Percentiles rank a stretch among this genome's conserved stretches.
phyloP scores from a whole-genome alignment of 257 asterid genomes.

The Nicotiana noctiflora region DNA sequence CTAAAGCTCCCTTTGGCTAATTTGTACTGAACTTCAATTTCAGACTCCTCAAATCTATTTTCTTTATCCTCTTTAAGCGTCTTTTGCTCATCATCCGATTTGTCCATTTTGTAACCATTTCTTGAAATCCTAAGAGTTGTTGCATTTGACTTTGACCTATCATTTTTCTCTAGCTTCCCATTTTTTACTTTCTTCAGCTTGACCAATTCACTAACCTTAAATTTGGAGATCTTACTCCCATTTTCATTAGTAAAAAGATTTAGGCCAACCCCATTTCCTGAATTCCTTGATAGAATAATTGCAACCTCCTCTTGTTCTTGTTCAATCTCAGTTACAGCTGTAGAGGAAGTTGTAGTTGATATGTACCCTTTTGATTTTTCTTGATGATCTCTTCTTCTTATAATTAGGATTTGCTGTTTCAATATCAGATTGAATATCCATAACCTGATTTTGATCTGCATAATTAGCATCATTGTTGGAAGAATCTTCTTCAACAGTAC shows the following conservation, averaged over 20 bases:
- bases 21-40: conserved; percentile 27
- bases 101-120: conserved; percentile 16
- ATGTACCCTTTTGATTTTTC: conserved; percentile 53
- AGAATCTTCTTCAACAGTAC: conserved; percentile 34
- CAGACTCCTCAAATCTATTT: conserved; percentile 14
- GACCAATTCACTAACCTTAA: conserved; percentile 11
- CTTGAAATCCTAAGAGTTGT: conserved; percentile 19
- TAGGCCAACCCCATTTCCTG: conserved; percentile 25
- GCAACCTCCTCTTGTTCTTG: conserved; percentile 81
- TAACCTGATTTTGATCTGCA: conserved; percentile 12
- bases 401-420: conserved; percentile 35
- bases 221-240: too few relatives aligned
- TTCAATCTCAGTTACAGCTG: conserved; percentile 42
- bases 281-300: conserved; percentile 59
- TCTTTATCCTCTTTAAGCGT: neutral
- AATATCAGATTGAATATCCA: conserved; percentile 44
- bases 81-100: neutral
- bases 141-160: conserved; percentile 8
- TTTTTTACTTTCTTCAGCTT: conserved; percentile 14
- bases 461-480: conserved; percentile 19
- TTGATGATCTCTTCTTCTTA: conserved; percentile 51
- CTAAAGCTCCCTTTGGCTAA: conserved; percentile 17
- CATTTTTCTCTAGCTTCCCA: conserved; percentile 13
- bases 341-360: conserved; percentile 28
- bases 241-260: conserved; percentile 16